Conservation (phyloP, 2,329 filamentous ascomycete species). For the Epichloe coenophiala region DNA sequence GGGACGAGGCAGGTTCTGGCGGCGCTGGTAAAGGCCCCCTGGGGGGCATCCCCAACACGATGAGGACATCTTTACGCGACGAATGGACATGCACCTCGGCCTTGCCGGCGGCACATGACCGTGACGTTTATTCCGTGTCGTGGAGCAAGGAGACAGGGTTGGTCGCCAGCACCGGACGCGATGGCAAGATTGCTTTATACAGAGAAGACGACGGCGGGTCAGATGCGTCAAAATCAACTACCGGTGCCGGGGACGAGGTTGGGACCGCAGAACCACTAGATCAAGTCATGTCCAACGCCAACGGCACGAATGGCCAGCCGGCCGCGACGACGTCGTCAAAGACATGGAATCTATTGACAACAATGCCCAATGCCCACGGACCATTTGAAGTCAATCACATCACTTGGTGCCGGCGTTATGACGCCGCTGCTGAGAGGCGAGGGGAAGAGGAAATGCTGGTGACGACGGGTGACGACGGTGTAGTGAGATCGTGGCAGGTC, state of each 20-base stretch:
- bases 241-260: no score
- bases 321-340: neutral
- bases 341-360: slow-evolving; percentile 56
- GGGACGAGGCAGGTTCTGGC: slow-evolving; percentile 9
- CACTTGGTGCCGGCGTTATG: slow-evolving; percentile 70
- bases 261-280: slow-evolving; percentile 1
- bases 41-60: slow-evolving; percentile 71
- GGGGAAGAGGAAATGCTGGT: slow-evolving; percentile 70
- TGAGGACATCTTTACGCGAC: slow-evolving; percentile 65
- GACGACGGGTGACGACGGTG: slow-evolving; percentile 84
- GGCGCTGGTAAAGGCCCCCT: slow-evolving; percentile 26
- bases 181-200: slow-evolving; percentile 71
- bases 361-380: slow-evolving; percentile 65
- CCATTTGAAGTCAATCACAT: slow-evolving; percentile 93
- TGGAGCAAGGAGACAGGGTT: slow-evolving; percentile 72
- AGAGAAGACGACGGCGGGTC: slow-evolving; percentile 36
- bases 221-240: neutral
- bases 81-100: slow-evolving; percentile 66
- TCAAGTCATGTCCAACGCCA: slow-evolving; percentile 5
- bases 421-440: slow-evolving; percentile 42
- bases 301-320: neutral
- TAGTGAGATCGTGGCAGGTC: slow-evolving; percentile 73
- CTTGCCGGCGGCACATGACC: slow-evolving; percentile 62
- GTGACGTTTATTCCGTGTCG: slow-evolving; percentile 70
- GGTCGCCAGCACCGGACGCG: slow-evolving; percentile 79